A percentile compares a stretch with the other conserved stretches of the same genome.
Evolutionary conservation across 768 basidiomycete genomes (phyloP).

Genomic region (Paxillus involutus): DNA sequence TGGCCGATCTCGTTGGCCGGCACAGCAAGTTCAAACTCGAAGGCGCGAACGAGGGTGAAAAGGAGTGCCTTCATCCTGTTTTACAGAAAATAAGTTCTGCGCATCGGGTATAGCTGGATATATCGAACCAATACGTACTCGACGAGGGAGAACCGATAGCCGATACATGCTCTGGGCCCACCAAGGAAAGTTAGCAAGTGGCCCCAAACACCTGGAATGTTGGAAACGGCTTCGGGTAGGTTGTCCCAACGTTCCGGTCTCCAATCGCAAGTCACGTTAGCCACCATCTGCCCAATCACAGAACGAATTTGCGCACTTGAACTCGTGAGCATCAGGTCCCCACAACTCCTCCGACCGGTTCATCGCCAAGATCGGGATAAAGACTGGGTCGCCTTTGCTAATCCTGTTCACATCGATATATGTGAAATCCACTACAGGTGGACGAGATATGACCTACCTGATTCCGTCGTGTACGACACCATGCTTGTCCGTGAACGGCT

Average conservation of each 20-base stretch:
- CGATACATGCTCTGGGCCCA: conserved; percentile 66
- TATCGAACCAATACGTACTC: conserved; percentile 41
- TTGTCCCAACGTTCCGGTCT: conserved; percentile 68
- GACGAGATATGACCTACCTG: too few species aligned
- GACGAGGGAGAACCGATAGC: conserved; percentile 57
- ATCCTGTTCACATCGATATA: too few species aligned
- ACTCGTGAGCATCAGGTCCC: conserved; percentile 62
- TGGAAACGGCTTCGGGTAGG: conserved; percentile 40
- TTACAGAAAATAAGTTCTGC: too few species aligned
- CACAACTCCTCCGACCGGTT: conserved; percentile 43
- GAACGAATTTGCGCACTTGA: conserved; percentile 41
- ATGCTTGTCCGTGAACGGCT: too few species aligned
- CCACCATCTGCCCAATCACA: background rate
- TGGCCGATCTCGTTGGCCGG: conserved; percentile 40
- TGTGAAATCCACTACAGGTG: too few species aligned
- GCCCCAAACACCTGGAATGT: conserved; percentile 59
- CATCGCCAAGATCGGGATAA: too few species aligned
- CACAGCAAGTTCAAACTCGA: conserved; percentile 54
- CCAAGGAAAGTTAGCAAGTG: conserved; percentile 62
- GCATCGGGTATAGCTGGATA: background rate
- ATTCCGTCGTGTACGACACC: too few species aligned
- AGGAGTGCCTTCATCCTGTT: conserved; percentile 42
- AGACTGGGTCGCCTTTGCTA: too few species aligned
- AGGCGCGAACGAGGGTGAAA: conserved; percentile 50
- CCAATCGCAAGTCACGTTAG: background rate